Percentiles rank a stretch among this genome's conserved stretches.
Conservation (phyloP, 73 alveolate genomes). For the Symbiodinium pilosum region DNA sequence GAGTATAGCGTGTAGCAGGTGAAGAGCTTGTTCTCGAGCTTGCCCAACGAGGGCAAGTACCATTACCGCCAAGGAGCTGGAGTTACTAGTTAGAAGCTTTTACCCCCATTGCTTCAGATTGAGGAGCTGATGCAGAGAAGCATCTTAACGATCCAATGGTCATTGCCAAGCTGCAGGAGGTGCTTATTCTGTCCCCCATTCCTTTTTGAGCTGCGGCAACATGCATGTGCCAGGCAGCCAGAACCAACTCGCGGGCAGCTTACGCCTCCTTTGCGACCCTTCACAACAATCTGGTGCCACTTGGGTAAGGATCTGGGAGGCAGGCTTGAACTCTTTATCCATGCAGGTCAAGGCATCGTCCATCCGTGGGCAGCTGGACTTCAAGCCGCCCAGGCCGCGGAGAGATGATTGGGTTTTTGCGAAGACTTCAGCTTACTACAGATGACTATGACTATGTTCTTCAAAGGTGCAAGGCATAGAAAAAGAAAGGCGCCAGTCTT, state of each 20-base stretch:
- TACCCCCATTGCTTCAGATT: background rate
- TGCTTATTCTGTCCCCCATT: background rate
- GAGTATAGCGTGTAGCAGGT: background rate
- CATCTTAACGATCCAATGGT: constrained; percentile 95
- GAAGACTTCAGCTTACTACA: too few species aligned
- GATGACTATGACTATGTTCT: too few species aligned
- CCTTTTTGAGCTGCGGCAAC: background rate
- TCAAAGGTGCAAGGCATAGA: too few species aligned
- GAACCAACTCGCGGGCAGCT: constrained; percentile 72
- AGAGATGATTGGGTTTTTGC: background rate
- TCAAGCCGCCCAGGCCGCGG: constrained; percentile 94
- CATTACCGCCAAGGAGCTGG: constrained; percentile 83
- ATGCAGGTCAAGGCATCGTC: constrained; percentile 79
- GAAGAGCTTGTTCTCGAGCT: constrained; percentile 40
- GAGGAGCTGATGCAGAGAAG: constrained; percentile 92
- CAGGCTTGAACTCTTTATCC: background rate
- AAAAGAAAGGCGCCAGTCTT: background rate
- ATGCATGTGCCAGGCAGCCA: constrained; percentile 66
- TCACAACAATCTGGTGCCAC: constrained; percentile 69
- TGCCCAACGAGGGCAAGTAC: constrained; percentile 78
- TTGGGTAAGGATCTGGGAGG: background rate
- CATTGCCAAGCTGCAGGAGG: constrained; percentile 94
- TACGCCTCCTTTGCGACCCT: constrained; percentile 69
- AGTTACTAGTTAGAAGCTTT: too few species aligned
- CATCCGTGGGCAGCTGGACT: constrained; percentile 88